Evolutionary conservation across 1,284 basidiomycete genomes (phyloP).

Genomic region (Puccinia coronata): DNA sequence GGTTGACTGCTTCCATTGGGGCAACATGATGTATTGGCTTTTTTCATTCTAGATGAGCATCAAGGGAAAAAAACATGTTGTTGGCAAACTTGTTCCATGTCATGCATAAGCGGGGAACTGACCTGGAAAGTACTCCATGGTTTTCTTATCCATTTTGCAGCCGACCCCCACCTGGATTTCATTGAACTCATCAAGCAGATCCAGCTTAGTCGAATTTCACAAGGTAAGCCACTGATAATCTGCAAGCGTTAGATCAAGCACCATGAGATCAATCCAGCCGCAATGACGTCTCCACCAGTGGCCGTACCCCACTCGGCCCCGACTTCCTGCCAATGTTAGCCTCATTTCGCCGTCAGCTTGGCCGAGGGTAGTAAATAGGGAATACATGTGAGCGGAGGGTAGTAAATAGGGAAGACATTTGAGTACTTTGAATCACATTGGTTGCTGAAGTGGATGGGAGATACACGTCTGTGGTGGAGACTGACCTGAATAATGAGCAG

Average conservation of each 20-base stretch:
- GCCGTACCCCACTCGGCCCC: constrained; percentile 59
- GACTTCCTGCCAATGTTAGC: constrained; percentile 59
- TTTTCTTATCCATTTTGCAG: constrained; percentile 57
- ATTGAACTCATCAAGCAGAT: constrained; percentile 58
- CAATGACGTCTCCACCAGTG: constrained; percentile 58
- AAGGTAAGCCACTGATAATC: constrained; percentile 59
- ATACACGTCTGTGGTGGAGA: too few relatives aligned
- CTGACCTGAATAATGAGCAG: too few relatives aligned
- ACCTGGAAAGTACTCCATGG: constrained; percentile 58
- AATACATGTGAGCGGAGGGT: too few relatives aligned
- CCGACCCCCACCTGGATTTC: constrained; percentile 58
- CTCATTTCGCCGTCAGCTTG: constrained; percentile 57
- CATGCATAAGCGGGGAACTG: not conserved
- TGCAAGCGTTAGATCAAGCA: constrained; percentile 59
- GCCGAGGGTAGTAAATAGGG: constrained; percentile 60
- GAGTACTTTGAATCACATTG: too few relatives aligned
- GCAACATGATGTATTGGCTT: constrained; percentile 83
- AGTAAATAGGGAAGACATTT: too few relatives aligned
- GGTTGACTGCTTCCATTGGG: constrained; percentile 88
- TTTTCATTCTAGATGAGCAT: constrained; percentile 61
- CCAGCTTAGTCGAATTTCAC: constrained; percentile 59
- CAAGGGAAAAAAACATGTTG: not conserved
- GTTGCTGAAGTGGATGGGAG: too few relatives aligned
- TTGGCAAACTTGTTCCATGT: not conserved
- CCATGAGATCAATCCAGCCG: constrained; percentile 59